phyloP scores from a whole-genome alignment of 495 filamentous ascomycete genomes.

The Daldinia bambusicola region DNA sequence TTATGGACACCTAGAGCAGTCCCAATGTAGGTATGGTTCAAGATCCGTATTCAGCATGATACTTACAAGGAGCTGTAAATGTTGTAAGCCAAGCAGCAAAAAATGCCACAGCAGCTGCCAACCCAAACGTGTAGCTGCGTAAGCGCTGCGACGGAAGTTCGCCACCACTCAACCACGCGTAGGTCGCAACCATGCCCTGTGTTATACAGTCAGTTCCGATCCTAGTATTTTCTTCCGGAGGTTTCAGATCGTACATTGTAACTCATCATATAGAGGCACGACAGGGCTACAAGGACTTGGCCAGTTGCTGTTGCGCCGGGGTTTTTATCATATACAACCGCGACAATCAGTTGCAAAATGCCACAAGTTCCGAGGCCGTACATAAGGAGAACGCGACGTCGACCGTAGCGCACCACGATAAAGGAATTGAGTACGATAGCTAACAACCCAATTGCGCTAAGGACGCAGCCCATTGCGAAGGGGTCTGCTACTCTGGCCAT shows the following conservation, averaged over 20 bases:
- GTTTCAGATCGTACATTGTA: constrained; percentile 54
- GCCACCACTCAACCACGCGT: constrained; percentile 62
- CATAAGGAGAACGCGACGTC: constrained; percentile 58
- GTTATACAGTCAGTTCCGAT: constrained; percentile 42
- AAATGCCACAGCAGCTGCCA: constrained; percentile 56
- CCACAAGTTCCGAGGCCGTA: constrained; percentile 57
- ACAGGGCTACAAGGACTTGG: constrained; percentile 57
- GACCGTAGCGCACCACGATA: constrained; percentile 58
- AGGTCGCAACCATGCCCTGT: constrained; percentile 53
- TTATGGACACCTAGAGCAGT: background rate
- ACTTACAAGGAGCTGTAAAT: constrained; percentile 58
- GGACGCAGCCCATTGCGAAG: constrained; percentile 61
- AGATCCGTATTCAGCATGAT: background rate
- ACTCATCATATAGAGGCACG: constrained; percentile 58
- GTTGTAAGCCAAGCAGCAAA: constrained; percentile 60
- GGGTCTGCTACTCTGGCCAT: constrained; percentile 63
- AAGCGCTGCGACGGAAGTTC: constrained; percentile 58
- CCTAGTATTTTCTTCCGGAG: constrained; percentile 28
- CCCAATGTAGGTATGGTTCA: background rate
- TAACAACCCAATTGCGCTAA: constrained; percentile 58
- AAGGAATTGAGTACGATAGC: constrained; percentile 59
- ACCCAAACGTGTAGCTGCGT: constrained; percentile 58
- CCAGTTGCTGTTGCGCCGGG: constrained; percentile 55
- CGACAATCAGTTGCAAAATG: constrained; percentile 57
- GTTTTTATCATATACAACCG: constrained; percentile 56